Evolutionary conservation across 768 basidiomycete genomes (phyloP).

Genomic region (button mushroom (Agaricus bisporus)): DNA sequence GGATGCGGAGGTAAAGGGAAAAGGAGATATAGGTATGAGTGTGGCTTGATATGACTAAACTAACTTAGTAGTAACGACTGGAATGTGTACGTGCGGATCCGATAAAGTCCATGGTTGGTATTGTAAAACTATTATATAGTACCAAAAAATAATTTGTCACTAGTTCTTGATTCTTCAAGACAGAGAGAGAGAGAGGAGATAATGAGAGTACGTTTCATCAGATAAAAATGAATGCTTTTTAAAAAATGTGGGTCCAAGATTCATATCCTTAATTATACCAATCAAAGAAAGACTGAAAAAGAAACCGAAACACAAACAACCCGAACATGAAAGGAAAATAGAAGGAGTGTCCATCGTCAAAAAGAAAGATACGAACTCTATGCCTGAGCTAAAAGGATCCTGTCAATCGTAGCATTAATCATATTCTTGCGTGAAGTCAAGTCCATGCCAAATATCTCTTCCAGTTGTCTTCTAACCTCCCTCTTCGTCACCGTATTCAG

Average conservation of each 20-base stretch:
- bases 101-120: neutral
- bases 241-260: neutral
- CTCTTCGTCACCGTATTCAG: conserved; percentile 91
- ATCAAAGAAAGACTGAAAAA: neutral
- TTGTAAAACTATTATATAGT: neutral
- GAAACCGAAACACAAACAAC: neutral
- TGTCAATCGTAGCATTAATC: conserved; percentile 78
- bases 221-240: neutral
- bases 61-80: no score
- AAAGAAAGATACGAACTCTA: neutral
- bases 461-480: conserved; percentile 77
- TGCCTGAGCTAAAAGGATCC: conserved; percentile 52
- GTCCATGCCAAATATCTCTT: conserved; percentile 76
- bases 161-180: conserved; percentile 7
- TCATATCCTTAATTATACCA: neutral
- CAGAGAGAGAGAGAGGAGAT: neutral
- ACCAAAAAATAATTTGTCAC: conserved; percentile 1
- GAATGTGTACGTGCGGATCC: no score
- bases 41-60: no score
- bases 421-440: conserved; percentile 61
- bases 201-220: neutral
- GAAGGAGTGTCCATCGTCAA: no score
- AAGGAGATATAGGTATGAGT: no score
- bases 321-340: neutral
- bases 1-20: no score